Evolutionary conservation across 768 basidiomycete species (phyloP), one percentile per base, ranked within the genome.

Genomic region (Rhizopogon roseolus): DNA sequence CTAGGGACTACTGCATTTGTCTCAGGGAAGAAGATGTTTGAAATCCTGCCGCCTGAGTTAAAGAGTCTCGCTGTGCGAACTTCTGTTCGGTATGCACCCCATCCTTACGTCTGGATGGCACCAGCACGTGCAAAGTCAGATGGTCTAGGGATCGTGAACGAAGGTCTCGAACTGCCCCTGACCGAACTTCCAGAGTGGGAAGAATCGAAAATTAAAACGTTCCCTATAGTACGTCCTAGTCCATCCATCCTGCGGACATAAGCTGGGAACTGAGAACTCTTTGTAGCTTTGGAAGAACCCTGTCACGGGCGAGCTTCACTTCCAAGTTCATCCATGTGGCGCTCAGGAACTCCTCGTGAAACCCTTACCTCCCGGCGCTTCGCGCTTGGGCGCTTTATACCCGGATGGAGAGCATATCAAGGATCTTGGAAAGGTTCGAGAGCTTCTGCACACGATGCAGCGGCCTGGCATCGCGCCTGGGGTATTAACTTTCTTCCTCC

Each of bases 101-200:
- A 93, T 54, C 90, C 92, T 1, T 93, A 92, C 66, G 85, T 93
- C 37, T 93, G 91, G 91, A 94, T 95, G 90, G 79, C 87, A 0
- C 80, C 84, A 16, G 83, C 90, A 1, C 81, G 76, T 53, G 85
- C 90, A 0, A 66, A 83, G 62, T 74, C 89, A 0, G 93, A 90
- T 19, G 93, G 92, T 5, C 73, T 96, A 7, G 93, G 92, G 1
- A 86, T 94, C 61, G 88, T 88, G 67, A 75, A 73, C 2, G 93
- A 95, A 48, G 87, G 85, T 0, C 72, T 82, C 36, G 93, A 96
- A 71, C 60, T 88, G 57, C 67, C 81, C 1, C 59, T 81, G 43
- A 69, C 76, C 16, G 84, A 91, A 55, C 79, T 97, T 22, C 89
- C 93, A 0, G 68, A 77, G n/a, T 97, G 92, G 91, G 81, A 86